A percentile compares a stretch with the other conserved stretches of the same genome.
Evolutionary conservation across 2,329 filamentous ascomycete species (phyloP).

Genomic region (Amesomyces nigricolor): DNA sequence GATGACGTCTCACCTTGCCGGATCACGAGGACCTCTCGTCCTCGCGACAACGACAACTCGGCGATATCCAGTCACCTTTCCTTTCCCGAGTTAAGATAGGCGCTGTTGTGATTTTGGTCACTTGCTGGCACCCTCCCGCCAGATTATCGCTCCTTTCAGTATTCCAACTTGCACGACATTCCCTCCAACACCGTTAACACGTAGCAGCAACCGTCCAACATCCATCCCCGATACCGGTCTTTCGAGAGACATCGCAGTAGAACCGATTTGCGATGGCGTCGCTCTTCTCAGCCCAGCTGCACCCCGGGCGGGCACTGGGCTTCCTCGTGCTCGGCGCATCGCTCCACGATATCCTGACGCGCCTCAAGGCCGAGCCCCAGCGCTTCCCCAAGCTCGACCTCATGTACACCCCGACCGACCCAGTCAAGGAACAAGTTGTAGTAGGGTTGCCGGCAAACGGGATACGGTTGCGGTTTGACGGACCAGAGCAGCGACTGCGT

Average conservation of each 20-base stretch:
- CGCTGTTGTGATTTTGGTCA: too few relatives aligned
- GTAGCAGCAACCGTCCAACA: too few relatives aligned
- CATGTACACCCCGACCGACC: slow-evolving; percentile 68
- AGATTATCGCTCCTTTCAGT: too few relatives aligned
- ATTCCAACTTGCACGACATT: too few relatives aligned
- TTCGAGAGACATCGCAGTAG: too few relatives aligned
- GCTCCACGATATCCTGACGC: slow-evolving; percentile 80
- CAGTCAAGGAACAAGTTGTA: slow-evolving; percentile 68
- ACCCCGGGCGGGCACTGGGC: slow-evolving; percentile 24
- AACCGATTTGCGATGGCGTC: slow-evolving; percentile 15
- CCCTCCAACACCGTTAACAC: not conserved
- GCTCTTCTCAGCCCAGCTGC: slow-evolving; percentile 23
- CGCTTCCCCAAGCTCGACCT: slow-evolving; percentile 79
- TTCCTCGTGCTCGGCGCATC: slow-evolving; percentile 64
- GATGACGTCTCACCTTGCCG: slow-evolving; percentile 19
- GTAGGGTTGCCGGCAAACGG: slow-evolving; percentile 79
- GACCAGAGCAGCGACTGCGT: slow-evolving; percentile 82
- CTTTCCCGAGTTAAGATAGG: too few relatives aligned
- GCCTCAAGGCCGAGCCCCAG: slow-evolving; percentile 80
- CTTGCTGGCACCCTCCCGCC: too few relatives aligned
- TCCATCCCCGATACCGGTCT: too few relatives aligned
- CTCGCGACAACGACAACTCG: not conserved
- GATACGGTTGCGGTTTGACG: slow-evolving; percentile 85
- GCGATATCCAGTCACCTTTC: not conserved
- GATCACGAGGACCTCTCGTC: not conserved